phyloP scores from a whole-genome alignment of 116 monocot species.

The Zostera marina region DNA sequence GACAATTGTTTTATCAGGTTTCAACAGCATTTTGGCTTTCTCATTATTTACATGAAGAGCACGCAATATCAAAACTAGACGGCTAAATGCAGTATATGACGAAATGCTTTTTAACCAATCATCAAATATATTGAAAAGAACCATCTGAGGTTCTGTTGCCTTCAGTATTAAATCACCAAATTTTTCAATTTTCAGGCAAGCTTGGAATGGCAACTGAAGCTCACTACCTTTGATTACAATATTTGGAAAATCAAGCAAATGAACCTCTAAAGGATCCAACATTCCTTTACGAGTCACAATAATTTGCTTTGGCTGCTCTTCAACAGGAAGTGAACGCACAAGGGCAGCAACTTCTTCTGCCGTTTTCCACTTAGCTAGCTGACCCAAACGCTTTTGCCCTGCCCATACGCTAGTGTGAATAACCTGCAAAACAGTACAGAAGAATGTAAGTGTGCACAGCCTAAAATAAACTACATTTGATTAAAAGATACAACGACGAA shows the following conservation, averaged over 20 bases:
- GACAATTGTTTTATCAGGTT: conserved; percentile 63
- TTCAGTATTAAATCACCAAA: conserved; percentile 80
- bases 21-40: conserved; percentile 82
- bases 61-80: conserved; percentile 76
- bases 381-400: conserved; percentile 98
- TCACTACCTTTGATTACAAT: conserved; percentile 85
- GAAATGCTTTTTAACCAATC: conserved; percentile 99
- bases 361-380: conserved; percentile 97
- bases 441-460: too few relatives aligned
- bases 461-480: too few relatives aligned
- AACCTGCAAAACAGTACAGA: conserved; percentile 30
- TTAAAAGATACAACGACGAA: background rate
- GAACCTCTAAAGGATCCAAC: conserved; percentile 78
- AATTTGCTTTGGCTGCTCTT: conserved; percentile 99
- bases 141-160: conserved; percentile 85
- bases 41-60: conserved; percentile 95
- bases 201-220: conserved; percentile 77
- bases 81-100: conserved; percentile 92
- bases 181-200: conserved; percentile 78
- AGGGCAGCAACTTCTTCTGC: conserved; percentile 80
- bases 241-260: conserved; percentile 76
- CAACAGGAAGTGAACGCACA: conserved; percentile 73
- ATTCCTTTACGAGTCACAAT: conserved; percentile 85
- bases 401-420: conserved; percentile 99
- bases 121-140: conserved; percentile 76